Base-by-base conservation (phyloP, 1,284 basidiomycete species). In the Trichosporon asahii region DNA sequence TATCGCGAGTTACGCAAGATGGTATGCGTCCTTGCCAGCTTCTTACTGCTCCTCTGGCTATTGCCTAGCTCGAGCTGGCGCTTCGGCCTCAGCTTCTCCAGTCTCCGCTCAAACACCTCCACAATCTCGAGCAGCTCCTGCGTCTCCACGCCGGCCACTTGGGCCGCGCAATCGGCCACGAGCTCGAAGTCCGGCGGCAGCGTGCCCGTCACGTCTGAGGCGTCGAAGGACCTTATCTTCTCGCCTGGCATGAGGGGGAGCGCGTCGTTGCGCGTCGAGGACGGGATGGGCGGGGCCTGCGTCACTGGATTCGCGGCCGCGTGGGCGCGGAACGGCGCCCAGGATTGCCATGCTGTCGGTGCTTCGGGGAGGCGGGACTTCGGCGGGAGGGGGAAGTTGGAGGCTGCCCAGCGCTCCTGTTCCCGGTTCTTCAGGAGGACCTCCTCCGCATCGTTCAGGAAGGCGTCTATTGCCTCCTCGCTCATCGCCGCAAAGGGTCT, bases 221-320 rank as follows among this genome's bases (percentile, higher is more conserved):
- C 65, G 29, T 76, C 70, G 70, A 75, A 82, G 9, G 73, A 73
- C 12, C 64, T 64, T 37, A 77, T 29, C 14, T 70, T 71, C 57
- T 81, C 80, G 33, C 79, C 81, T 0, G 80, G 79, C 71, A 78
- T 73, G 11, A 78, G 74, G 0, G 78, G 79, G 5, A 80, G 74
- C 12, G 71, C 49, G 29, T 71, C 68, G 44, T 74, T 76, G 33
- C 68, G 67, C 12, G 66, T 60, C 6, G 66, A 60, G 14, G 66
- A 25, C 15, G 69, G 65, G 21, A 21, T 31, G 14, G 55, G 61
- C 2, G 49, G 37, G 23, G 64, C 61, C n/a, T 66, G 61, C 9
- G 21, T 8, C 18, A 67, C 46, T 12, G 71, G 57, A 66, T 69
- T 65, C 53, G 14, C n/a, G 8, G 14, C 33, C 2, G 64, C 68